phyloP scores from a whole-genome alignment of 192 early-diverging fungal species.

The Linderina pennispora region DNA sequence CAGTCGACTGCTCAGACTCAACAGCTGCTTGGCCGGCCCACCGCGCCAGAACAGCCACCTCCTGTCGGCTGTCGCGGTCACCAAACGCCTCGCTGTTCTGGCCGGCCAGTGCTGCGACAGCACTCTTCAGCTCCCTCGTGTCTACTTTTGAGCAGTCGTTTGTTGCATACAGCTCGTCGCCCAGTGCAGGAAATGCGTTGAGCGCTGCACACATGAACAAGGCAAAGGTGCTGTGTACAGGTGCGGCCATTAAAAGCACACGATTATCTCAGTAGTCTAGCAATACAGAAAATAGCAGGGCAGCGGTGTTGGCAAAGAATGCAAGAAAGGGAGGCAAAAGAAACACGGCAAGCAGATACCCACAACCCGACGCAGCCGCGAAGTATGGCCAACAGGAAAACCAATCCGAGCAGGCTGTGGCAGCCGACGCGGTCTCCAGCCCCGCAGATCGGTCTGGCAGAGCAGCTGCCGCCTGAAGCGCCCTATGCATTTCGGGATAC shows the following conservation, averaged over 20 bases:
- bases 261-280: too few relatives aligned
- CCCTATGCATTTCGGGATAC: too few relatives aligned
- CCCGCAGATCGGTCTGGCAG: too few relatives aligned
- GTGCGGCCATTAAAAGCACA: background rate
- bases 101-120: conserved; percentile 6
- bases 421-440: too few relatives aligned
- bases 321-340: too few relatives aligned
- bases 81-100: conserved; percentile 40
- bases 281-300: too few relatives aligned
- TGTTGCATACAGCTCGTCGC: background rate
- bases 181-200: conserved; percentile 28
- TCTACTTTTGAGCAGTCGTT: background rate
- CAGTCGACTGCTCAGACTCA: background rate
- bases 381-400: too few relatives aligned
- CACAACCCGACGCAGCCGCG: too few relatives aligned
- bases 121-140: background rate
- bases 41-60: conserved; percentile 8
- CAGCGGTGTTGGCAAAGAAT: too few relatives aligned
- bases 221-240: conserved; percentile 3
- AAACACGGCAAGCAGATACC: too few relatives aligned
- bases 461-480: too few relatives aligned
- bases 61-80: conserved; percentile 31
- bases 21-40: conserved; percentile 10
- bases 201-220: conserved; percentile 19
- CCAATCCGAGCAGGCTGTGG: too few relatives aligned